Base-by-base conservation (phyloP, 352 stramenopile genomes). In the Aphanomyces invadans region DNA sequence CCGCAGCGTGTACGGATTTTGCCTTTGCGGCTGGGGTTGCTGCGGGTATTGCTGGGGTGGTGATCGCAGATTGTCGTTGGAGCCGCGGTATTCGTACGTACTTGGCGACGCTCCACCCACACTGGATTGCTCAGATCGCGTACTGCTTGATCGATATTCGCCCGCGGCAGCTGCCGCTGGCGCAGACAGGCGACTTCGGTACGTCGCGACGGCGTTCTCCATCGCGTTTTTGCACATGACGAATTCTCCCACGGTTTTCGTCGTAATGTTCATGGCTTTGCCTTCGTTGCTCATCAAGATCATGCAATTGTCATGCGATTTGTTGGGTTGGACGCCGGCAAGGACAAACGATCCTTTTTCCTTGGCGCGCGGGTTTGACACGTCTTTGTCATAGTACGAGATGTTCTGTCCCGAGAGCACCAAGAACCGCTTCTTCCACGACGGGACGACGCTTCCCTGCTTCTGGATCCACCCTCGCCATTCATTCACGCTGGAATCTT, bases 371-470 rank as follows among this genome's bases (percentile, higher is more conserved):
- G 76, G 63, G 26, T 70, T 79, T 54, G 87, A 64, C n/a, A 70
- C 74, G 39, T 79, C 78, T 65, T 82, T 89, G 73, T 92, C 78
- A 73, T 92, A 93, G 74, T 93, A 93, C 64, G 83, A 88, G 33
- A 93, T 73, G 52, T 90, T 79, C 36, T 79, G 80, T 17, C 80
- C 85, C 21, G 70, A 73, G 52, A 93, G 74, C 62, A 93, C 81
- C 75, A 93, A 84, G 70, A 86, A 93, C 49, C 85, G 83, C 71
- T 88, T 88, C 79, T 93, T 93, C 85, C 85, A 93, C 71, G 84
- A 90, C 53, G 74, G 77, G 42, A 93, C 74, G 10, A 92, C 71
- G 26, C 77, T 88, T 57, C 85, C 85, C 63, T 93, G 83, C 62
- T 93, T 93, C 76, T 84, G 89, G 29, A 90, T 80, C 85, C 85